A percentile compares a stretch with the other conserved stretches of the same genome.
Evolutionary conservation across 23 red algal species (phyloP).

Genomic region (Gracilaria gracilis): DNA sequence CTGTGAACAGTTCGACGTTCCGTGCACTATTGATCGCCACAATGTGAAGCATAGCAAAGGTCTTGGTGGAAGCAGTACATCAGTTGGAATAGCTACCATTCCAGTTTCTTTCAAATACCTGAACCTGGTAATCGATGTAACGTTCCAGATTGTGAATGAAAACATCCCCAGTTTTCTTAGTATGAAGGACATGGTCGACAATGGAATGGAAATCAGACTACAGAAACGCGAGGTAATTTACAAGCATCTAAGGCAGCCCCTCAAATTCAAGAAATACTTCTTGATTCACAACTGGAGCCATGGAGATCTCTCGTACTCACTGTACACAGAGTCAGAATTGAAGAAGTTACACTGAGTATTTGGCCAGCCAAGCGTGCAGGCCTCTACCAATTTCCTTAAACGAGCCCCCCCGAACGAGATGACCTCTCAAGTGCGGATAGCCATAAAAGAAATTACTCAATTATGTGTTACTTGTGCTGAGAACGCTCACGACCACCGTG

Average conservation of each 20-base stretch:
- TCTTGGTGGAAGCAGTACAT: not conserved
- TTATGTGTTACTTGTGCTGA: not conserved
- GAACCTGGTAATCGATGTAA: conserved; percentile 38
- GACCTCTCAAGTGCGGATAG: not conserved
- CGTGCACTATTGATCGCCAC: not conserved
- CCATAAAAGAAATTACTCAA: not conserved
- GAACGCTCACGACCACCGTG: not conserved
- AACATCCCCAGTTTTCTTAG: not conserved
- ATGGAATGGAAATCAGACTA: too few species aligned
- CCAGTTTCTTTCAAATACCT: conserved; percentile 44
- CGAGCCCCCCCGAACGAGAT: conserved; percentile 2
- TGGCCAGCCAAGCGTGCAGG: conserved; percentile 41
- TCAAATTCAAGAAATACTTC: too few species aligned
- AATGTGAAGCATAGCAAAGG: not conserved
- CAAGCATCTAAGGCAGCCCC: not conserved
- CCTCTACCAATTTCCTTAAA: too few species aligned
- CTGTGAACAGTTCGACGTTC: conserved; percentile 28
- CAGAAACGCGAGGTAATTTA: conserved; percentile 1
- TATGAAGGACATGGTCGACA: too few species aligned
- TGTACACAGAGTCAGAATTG: conserved; percentile 50
- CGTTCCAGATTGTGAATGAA: conserved; percentile 16
- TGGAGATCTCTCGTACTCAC: not conserved
- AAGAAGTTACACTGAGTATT: conserved; percentile 43
- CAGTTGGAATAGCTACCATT: conserved; percentile 22
- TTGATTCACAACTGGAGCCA: too few species aligned